phyloP scores from a whole-genome alignment of 495 filamentous ascomycete genomes.

The Aspergillus bridgeri region DNA sequence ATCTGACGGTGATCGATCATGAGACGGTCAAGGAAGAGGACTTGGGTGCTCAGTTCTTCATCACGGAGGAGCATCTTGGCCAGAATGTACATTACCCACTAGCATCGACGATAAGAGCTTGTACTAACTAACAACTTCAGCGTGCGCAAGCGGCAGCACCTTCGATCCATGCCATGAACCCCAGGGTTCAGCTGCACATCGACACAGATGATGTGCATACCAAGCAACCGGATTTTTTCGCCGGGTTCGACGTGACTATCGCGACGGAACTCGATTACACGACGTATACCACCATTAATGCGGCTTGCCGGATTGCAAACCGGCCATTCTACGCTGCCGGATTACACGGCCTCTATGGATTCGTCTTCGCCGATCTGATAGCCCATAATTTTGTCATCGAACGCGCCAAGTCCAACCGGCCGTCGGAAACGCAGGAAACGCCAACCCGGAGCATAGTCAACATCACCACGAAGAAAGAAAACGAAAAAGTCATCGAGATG shows the following conservation, averaged over 20 bases:
- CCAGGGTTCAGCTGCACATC: conserved; percentile 73
- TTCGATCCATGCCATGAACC: conserved; percentile 80
- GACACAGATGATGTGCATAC: conserved; percentile 60
- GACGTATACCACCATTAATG: conserved; percentile 73
- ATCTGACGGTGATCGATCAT: conserved; percentile 84
- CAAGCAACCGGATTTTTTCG: conserved; percentile 69
- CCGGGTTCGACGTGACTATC: conserved; percentile 78
- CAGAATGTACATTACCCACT: conserved; percentile 56
- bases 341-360: conserved; percentile 89
- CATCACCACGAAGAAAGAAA: conserved; percentile 68
- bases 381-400: conserved; percentile 84
- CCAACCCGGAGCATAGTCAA: conserved; percentile 71
- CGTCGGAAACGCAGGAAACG: conserved; percentile 66
- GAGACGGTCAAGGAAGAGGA: conserved; percentile 74
- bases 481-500: conserved; percentile 72
- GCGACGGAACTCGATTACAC: conserved; percentile 81
- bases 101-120: not conserved
- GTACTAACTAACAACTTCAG: conserved; percentile 28
- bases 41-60: conserved; percentile 84
- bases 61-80: conserved; percentile 69
- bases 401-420: conserved; percentile 72
- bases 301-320: conserved; percentile 67
- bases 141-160: conserved; percentile 80
- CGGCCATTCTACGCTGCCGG: conserved; percentile 85
- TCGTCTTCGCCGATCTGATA: conserved; percentile 89